Conservation (phyloP, 768 basidiomycete species). For the Collybia nuda region DNA sequence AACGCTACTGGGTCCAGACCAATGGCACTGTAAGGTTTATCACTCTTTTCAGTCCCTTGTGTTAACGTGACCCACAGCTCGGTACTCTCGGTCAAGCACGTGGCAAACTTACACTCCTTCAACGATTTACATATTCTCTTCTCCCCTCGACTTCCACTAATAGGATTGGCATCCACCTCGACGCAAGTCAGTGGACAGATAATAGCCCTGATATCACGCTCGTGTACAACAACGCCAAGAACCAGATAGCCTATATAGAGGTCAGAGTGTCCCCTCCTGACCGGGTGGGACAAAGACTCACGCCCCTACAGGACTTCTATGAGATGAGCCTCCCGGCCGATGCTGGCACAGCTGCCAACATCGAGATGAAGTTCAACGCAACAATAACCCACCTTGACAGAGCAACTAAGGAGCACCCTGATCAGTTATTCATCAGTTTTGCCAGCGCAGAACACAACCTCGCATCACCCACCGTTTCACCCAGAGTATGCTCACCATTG, state of each 20-base stretch:
- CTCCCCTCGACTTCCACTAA: conserved; percentile 36
- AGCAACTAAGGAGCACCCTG: conserved; percentile 33
- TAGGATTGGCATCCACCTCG: conserved; percentile 44
- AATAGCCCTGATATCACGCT: conserved; percentile 45
- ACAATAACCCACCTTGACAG: conserved; percentile 40
- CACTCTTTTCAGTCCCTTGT: not conserved
- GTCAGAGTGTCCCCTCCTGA: conserved; percentile 10
- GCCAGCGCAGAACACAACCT: conserved; percentile 40
- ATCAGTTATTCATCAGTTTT: conserved; percentile 49
- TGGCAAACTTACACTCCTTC: conserved; percentile 50
- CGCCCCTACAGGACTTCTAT: conserved; percentile 36
- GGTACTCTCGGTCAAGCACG: conserved; percentile 51
- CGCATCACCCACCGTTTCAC: conserved; percentile 33
- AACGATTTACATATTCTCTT: conserved; percentile 43
- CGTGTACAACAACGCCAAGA: conserved; percentile 35
- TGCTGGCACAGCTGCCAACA: conserved; percentile 34
- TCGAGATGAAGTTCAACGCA: conserved; percentile 42
- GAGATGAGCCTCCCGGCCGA: conserved; percentile 31
- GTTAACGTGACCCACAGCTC: conserved; percentile 24
- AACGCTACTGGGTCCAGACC: conserved; percentile 46
- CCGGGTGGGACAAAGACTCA: not conserved
- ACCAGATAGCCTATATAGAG: conserved; percentile 45
- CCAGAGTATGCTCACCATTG: conserved; percentile 24
- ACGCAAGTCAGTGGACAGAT: conserved; percentile 44
- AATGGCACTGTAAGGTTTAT: conserved; percentile 35